These are phyloP conservation scores for Eucalyptus virginea DNA, from an alignment of 345 rosid genomes.

Conservation along the genomic window DNA sequence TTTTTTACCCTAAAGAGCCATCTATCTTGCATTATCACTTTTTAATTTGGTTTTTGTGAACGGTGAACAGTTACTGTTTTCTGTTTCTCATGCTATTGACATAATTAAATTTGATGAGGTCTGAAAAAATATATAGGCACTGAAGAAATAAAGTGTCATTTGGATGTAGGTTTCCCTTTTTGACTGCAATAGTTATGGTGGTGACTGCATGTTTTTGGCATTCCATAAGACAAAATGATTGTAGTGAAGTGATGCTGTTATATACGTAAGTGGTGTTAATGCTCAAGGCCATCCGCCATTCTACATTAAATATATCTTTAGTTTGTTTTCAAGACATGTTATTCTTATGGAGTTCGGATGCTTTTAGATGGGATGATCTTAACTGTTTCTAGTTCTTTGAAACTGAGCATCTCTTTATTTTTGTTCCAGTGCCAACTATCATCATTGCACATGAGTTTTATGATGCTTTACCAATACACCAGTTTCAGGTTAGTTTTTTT, in stretches of 20 bases:
- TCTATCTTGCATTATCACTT: not conserved
- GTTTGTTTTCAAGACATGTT: not conserved
- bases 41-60: not conserved
- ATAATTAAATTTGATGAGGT: not conserved
- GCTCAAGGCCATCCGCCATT: not conserved
- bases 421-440: constrained; percentile 60
- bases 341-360: not conserved
- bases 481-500: constrained; percentile 66
- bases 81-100: not conserved
- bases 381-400: not conserved
- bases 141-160: not conserved
- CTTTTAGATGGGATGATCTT: not conserved
- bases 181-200: not conserved
- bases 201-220: not conserved
- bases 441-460: constrained; percentile 90
- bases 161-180: not conserved
- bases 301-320: not conserved
- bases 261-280: not conserved
- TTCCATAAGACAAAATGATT: not conserved
- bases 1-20: not conserved
- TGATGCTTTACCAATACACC: constrained; percentile 95
- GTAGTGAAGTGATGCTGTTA: not conserved
- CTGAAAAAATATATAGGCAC: not conserved
- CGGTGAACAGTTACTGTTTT: not conserved
- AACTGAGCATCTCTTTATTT: not conserved